A percentile compares a stretch with the other conserved stretches of the same genome.
phyloP scores from a whole-genome alignment of 2,329 filamentous ascomycete species.

The Ophiocordyceps unilateralis region DNA sequence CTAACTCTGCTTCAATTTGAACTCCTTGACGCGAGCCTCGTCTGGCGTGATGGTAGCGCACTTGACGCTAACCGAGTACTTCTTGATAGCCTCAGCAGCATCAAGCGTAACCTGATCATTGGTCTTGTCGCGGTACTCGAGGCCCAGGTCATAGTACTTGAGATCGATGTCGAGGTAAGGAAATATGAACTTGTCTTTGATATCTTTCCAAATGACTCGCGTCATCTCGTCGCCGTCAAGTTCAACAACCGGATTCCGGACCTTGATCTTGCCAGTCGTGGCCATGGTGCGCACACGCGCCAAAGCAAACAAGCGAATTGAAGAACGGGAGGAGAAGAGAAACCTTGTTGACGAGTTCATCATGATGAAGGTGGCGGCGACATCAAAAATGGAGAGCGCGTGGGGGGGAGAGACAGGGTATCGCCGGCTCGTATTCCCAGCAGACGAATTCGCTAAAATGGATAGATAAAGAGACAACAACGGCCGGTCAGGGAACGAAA shows the following conservation, averaged over 20 bases:
- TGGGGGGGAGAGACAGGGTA: no score
- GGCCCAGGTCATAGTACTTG: constrained; percentile 92
- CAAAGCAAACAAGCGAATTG: no score
- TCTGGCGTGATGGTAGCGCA: constrained; percentile 98
- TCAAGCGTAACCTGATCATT: constrained; percentile 92
- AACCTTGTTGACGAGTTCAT: background rate
- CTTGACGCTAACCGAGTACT: constrained; percentile 97
- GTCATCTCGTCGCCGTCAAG: constrained; percentile 96
- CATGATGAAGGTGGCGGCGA: background rate
- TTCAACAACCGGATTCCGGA: constrained; percentile 98
- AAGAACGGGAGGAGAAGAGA: background rate
- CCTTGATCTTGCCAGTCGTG: constrained; percentile 74
- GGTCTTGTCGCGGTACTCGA: constrained; percentile 90
- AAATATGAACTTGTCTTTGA: constrained; percentile 97
- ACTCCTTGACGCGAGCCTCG: constrained; percentile 91
- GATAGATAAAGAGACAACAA: no score
- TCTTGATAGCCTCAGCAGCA: constrained; percentile 93
- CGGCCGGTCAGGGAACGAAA: no score
- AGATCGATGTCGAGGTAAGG: constrained; percentile 94
- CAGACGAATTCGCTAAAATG: no score
- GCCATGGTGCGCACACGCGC: constrained; percentile 38
- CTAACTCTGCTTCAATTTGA: constrained; percentile 94
- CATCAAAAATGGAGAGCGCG: no score
- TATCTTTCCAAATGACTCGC: constrained; percentile 95
- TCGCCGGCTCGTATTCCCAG: no score